These are phyloP conservation scores for Drechslerella dactyloides DNA, from an alignment of 2,329 filamentous ascomycete species.

Conservation along the genomic window DNA sequence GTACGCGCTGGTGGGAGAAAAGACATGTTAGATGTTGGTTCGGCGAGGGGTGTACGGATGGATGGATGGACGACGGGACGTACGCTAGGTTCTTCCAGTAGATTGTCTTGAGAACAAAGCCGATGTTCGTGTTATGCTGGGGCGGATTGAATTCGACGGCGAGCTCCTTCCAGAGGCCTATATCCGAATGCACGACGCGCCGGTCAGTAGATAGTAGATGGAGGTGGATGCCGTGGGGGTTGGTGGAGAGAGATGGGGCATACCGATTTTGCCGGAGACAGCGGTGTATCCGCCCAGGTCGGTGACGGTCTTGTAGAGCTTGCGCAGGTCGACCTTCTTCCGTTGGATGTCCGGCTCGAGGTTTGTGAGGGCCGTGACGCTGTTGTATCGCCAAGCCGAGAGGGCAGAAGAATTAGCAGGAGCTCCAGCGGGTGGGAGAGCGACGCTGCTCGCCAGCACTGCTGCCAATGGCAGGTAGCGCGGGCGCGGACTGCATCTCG, in stretches of 20 bases:
- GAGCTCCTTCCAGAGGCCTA: constrained; percentile 79
- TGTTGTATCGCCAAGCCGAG: constrained; percentile 62
- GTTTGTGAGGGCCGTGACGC: constrained; percentile 64
- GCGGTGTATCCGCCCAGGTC: constrained; percentile 84
- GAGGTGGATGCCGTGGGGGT: neutral
- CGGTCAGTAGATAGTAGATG: neutral
- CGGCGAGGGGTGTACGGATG: neutral
- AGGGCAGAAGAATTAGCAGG: constrained; percentile 44
- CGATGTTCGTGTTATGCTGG: constrained; percentile 76
- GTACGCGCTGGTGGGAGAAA: constrained; percentile 65
- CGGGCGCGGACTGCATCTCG: neutral
- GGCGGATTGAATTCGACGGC: constrained; percentile 77
- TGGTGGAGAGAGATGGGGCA: constrained; percentile 4
- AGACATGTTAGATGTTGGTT: neutral
- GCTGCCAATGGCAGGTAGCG: neutral
- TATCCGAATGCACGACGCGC: neutral
- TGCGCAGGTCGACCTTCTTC: constrained; percentile 76
- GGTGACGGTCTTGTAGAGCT: constrained; percentile 78
- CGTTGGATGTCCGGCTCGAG: constrained; percentile 80
- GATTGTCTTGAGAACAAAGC: constrained; percentile 82
- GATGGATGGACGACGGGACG: constrained; percentile 56
- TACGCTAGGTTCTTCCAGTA: constrained; percentile 86
- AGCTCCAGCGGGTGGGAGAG: constrained; percentile 9
- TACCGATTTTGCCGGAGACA: constrained; percentile 74
- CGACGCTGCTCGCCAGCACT: neutral